Evolutionary conservation across 2,329 filamentous ascomycete genomes (phyloP), one percentile per base, ranked within the genome.

Genomic region (Lecanicillium sp.): DNA sequence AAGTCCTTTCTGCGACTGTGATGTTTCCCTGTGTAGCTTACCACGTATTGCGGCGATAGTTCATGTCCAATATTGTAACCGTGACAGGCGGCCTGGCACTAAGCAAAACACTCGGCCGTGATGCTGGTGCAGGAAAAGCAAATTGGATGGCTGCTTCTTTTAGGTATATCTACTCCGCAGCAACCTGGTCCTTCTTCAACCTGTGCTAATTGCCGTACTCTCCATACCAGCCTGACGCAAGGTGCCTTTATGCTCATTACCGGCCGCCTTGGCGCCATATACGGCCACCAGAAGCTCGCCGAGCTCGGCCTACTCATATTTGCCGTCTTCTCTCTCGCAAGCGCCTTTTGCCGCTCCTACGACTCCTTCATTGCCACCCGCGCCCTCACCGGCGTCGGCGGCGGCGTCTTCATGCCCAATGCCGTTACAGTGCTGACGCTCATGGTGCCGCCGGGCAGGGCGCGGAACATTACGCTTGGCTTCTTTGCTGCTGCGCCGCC

Each of bases 231-330:
- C 2, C 53, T 73, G 11, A 66, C 71, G 0, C 68, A 72, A 44
- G 65, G 72, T 3, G 64, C 71, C 2, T 74, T 76, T 42, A 69
- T 77, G 13, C 54, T 77, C 0, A 59, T 72, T 3, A 65, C 62
- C 6, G 72, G 72, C 5, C 65, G 72, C 1, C 54, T 76, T 2
- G 72, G 71, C 1, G 66, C 69, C 33, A 56, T 77, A 1, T 72
- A 68, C 44, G 74, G 73, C 4, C 71, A 74, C 49, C 67, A 69
- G 37, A 59, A 59, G 5, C 51, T 73, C 13, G 57, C 73, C 1
- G 47, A 72, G 1, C 40, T 59, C 37, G 73, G 71, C 6, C 63
- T 60, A 9, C 47, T 50, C 6, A 61, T 64, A 47, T 64, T 69
- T 17, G 48, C 58, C 5, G 13, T 69, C 5, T 72, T 64, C 44